Evolutionary conservation across 2,329 filamentous ascomycete species (phyloP), one percentile per base, ranked within the genome.

Genomic region (Chalaropsis thielavioides): DNA sequence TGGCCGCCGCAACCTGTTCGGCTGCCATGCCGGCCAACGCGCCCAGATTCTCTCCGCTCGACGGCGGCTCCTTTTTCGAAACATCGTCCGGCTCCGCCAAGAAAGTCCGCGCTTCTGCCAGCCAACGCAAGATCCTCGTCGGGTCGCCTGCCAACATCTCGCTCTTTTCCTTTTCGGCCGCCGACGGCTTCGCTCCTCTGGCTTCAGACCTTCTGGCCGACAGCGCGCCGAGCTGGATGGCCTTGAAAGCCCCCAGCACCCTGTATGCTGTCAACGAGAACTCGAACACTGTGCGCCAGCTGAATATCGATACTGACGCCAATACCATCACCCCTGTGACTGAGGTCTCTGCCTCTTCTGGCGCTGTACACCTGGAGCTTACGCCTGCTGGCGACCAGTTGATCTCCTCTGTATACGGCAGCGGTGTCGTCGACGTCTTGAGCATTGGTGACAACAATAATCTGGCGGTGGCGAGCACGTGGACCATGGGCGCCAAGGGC

Each of bases 181-280:
- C 54, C 13, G 51, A 69, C 19, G 67, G 65, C 49, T 78, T 81
- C 70, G 72, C 72, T 40, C 69, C 77, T 27, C 73, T 76, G 22
- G 68, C 70, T 61, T 76, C 76, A 44, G 71, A 72, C 41, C 69
- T 69, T 2, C 68, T 70, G 7, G 27, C 68, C 0, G 73, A 73
- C 58, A 70, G 72, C 2, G 69, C 67, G 1, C 75, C 79, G 24
- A 79, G 77, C 67, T 82, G 79, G 79, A 71, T 81, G 71, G 71
- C 74, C 46, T 76, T 75, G 70, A 74, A 73, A 61, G 67, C 72
- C 19, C 74, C 75, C 31, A 73, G 75, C 69, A 69, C 72, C 3
- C 66, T 82, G 54, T 81, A 79, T 66, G 76, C 77, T 56, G 76
- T 79, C 22, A 75, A 82, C 68, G 80, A 82, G 74, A 76, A 75